Conservation (phyloP, 805 yeast genomes). For the Yarrowia phangngaensis region DNA sequence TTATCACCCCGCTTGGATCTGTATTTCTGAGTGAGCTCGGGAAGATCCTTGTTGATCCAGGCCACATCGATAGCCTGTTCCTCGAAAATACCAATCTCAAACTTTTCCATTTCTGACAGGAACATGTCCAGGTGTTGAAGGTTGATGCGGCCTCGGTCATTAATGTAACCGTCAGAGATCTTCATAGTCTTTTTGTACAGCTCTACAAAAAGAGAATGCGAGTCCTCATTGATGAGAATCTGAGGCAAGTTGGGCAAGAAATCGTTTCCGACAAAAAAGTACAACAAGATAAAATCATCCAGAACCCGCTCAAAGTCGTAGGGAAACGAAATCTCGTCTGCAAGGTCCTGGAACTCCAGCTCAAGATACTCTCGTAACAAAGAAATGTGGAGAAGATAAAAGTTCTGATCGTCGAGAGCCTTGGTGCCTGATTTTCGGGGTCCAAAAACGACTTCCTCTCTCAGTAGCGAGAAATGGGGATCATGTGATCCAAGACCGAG, state of each 20-base stretch:
- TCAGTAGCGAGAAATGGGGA: conserved; percentile 87
- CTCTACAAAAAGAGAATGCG: conserved; percentile 85
- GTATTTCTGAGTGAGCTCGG: conserved; percentile 36
- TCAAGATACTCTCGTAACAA: conserved; percentile 86
- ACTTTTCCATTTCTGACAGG: conserved; percentile 69
- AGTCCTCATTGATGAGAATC: conserved; percentile 89
- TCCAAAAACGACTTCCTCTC: conserved; percentile 96
- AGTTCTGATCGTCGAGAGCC: conserved; percentile 67
- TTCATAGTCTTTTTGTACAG: conserved; percentile 80
- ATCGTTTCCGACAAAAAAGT: conserved; percentile 96
- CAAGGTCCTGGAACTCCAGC: conserved; percentile 73
- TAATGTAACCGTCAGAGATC: conserved; percentile 75
- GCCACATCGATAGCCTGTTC: conserved; percentile 73
- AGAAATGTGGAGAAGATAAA: conserved; percentile 77
- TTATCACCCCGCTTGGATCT: conserved; percentile 64
- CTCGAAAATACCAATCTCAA: conserved; percentile 85
- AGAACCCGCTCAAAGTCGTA: conserved; percentile 83
- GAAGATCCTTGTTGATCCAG: conserved; percentile 86
- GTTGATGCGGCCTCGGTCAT: conserved; percentile 77
- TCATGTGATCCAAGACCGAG: conserved; percentile 88
- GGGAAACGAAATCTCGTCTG: conserved; percentile 55
- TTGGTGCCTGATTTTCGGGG: conserved; percentile 39
- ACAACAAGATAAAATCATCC: conserved; percentile 87
- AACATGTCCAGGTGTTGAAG: conserved; percentile 66
- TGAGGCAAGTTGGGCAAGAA: conserved; percentile 96